A percentile compares a stretch with the other conserved stretches of the same genome.
phyloP scores from a whole-genome alignment of 1,139 yeast genomes.

The Yamadazyma conglobata region DNA sequence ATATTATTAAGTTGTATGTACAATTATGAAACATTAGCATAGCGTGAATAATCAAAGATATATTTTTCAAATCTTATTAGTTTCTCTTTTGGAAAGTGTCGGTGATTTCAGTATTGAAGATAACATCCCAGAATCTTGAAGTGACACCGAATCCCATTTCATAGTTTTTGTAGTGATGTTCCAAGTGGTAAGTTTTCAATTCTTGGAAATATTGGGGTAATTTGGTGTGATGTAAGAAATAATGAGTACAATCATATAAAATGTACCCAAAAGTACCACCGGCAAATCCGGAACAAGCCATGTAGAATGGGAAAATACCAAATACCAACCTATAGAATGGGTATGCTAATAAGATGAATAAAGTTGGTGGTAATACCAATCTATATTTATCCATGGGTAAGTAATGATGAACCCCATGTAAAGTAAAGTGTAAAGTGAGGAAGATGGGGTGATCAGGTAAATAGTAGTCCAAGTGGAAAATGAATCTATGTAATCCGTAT shows the following conservation, averaged over 20 bases:
- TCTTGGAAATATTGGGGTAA: conserved; percentile 75
- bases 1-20: not conserved
- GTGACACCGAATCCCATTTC: conserved; percentile 97
- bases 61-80: conserved; percentile 9
- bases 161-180: conserved; percentile 95
- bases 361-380: conserved; percentile 93
- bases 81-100: conserved; percentile 33
- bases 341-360: conserved; percentile 50
- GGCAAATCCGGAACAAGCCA: conserved; percentile 64
- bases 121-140: conserved; percentile 86
- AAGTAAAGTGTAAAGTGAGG: conserved; percentile 77
- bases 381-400: conserved; percentile 94
- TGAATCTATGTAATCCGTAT: conserved; percentile 80
- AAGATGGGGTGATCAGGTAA: conserved; percentile 78
- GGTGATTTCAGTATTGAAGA: conserved; percentile 68
- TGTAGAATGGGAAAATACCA: conserved; percentile 38
- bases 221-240: conserved; percentile 77
- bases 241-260: conserved; percentile 84
- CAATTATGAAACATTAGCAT: not conserved
- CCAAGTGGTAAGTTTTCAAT: conserved; percentile 85
- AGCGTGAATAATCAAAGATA: not conserved
- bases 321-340: conserved; percentile 44
- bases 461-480: conserved; percentile 85
- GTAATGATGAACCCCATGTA: conserved; percentile 96
- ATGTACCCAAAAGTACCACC: conserved; percentile 96